phyloP scores from a whole-genome alignment of 164 flowering plant genomes.

The Piper longum region DNA sequence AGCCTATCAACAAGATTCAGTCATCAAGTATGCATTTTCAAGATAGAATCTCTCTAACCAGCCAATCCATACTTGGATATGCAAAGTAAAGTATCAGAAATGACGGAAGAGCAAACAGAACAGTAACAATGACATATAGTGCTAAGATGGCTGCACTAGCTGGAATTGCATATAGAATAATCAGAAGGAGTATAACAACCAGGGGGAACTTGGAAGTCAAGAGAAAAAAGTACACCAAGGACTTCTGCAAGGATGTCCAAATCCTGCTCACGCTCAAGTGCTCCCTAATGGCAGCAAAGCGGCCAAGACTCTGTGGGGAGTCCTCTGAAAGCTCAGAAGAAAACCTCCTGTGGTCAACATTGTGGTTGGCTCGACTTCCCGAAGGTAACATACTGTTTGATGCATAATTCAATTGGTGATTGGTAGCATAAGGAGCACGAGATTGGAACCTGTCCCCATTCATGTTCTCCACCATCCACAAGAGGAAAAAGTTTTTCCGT shows the following conservation, averaged over 20 bases:
- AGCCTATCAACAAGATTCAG: neutral
- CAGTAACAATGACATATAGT: constrained; percentile 60
- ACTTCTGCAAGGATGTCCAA: constrained; percentile 41
- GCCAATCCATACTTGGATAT: constrained; percentile 92
- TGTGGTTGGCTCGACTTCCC: constrained; percentile 18
- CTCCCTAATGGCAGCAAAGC: constrained; percentile 5
- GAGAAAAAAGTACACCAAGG: constrained; percentile 56
- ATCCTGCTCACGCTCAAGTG: constrained; percentile 29
- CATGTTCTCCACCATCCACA: constrained; percentile 95
- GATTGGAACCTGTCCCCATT: constrained; percentile 60
- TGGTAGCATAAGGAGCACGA: constrained; percentile 24
- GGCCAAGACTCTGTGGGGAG: constrained; percentile 13
- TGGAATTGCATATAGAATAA: constrained; percentile 62
- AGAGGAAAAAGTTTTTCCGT: constrained; percentile 79
- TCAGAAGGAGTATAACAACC: constrained; percentile 60
- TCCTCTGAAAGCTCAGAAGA: constrained; percentile 16
- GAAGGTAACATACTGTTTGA: constrained; percentile 13
- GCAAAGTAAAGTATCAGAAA: constrained; percentile 79
- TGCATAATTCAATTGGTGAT: constrained; percentile 29
- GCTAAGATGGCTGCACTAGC: constrained; percentile 74
- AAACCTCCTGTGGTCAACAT: constrained; percentile 18
- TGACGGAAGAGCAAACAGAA: constrained; percentile 89
- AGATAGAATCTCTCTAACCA: constrained; percentile 69
- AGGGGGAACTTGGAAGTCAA: constrained; percentile 81
- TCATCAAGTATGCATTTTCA: constrained; percentile 14